A percentile compares a stretch with the other conserved stretches of the same genome.
These are phyloP conservation scores for Mycena albidolilacea DNA, from an alignment of 768 basidiomycete species.

Conservation along the genomic window DNA sequence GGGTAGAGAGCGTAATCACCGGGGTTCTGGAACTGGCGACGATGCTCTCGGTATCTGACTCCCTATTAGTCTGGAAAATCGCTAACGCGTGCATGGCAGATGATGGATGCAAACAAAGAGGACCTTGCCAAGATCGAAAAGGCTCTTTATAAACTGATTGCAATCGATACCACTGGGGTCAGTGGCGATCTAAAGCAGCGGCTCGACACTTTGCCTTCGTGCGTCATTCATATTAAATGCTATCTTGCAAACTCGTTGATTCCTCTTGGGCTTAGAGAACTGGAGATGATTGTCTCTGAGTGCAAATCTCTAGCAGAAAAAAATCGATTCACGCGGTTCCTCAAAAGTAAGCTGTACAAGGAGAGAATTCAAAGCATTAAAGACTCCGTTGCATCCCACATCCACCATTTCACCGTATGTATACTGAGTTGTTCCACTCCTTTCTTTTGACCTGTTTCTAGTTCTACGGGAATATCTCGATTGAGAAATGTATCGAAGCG, in stretches of 20 bases:
- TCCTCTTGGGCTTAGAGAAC: not conserved
- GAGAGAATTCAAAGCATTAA: not conserved
- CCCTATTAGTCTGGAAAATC: not conserved
- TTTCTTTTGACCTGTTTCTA: not conserved
- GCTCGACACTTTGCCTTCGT: not conserved
- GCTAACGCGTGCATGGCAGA: not conserved
- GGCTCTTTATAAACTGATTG: not conserved
- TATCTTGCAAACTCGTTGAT: not conserved
- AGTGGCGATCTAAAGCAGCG: constrained; percentile 8
- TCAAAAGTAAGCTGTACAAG: not conserved
- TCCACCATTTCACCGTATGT: constrained; percentile 3
- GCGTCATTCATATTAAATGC: not conserved
- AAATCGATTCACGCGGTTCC: not conserved
- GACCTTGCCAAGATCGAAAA: constrained; percentile 10
- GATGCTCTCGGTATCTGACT: not conserved
- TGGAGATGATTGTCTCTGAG: not conserved
- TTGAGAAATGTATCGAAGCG: not conserved
- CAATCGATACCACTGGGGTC: not conserved
- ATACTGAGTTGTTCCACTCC: not conserved
- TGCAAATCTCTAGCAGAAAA: not conserved
- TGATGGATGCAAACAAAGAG: constrained; percentile 9
- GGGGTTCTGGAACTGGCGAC: not conserved
- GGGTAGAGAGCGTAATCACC: constrained; percentile 2
- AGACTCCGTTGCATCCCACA: not conserved
- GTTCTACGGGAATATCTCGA: not conserved